phyloP scores from a whole-genome alignment of 73 alveolate genomes.

The Uronychia binucleata region DNA sequence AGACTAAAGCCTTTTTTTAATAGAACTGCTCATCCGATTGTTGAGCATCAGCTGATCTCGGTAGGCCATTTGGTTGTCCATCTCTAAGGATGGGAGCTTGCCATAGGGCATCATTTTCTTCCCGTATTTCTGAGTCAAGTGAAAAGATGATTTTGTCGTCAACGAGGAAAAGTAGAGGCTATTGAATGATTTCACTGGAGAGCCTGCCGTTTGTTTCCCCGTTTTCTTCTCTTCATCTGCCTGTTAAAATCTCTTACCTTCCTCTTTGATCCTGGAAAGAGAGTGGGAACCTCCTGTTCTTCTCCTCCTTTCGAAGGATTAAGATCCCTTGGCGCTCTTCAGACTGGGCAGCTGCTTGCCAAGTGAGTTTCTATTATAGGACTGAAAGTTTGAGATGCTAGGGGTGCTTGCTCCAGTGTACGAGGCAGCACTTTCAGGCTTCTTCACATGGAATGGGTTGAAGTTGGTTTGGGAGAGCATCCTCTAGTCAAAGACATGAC shows the following conservation, averaged over 20 bases:
- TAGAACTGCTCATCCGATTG: too few relatives aligned
- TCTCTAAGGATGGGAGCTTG: neutral
- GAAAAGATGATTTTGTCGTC: neutral
- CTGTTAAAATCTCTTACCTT: neutral
- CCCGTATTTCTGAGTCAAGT: neutral
- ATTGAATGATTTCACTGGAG: neutral
- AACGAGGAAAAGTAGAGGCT: neutral
- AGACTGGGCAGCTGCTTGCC: too few relatives aligned
- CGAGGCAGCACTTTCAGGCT: neutral
- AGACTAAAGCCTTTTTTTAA: too few relatives aligned
- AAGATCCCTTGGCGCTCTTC: neutral
- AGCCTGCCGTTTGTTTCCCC: neutral
- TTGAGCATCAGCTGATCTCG: too few relatives aligned
- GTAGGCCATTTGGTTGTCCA: neutral
- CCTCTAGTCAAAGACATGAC: neutral
- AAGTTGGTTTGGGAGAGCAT: neutral
- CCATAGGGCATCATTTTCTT: neutral
- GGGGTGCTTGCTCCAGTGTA: neutral
- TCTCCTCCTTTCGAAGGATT: neutral
- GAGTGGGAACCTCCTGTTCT: neutral
- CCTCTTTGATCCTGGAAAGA: neutral
- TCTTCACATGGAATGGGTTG: neutral
- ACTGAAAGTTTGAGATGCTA: too few relatives aligned
- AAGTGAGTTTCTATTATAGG: too few relatives aligned
- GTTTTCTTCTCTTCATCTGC: neutral